These are phyloP conservation scores for Lyophyllum decastes DNA, from an alignment of 768 basidiomycete genomes.

Conservation along the genomic window DNA sequence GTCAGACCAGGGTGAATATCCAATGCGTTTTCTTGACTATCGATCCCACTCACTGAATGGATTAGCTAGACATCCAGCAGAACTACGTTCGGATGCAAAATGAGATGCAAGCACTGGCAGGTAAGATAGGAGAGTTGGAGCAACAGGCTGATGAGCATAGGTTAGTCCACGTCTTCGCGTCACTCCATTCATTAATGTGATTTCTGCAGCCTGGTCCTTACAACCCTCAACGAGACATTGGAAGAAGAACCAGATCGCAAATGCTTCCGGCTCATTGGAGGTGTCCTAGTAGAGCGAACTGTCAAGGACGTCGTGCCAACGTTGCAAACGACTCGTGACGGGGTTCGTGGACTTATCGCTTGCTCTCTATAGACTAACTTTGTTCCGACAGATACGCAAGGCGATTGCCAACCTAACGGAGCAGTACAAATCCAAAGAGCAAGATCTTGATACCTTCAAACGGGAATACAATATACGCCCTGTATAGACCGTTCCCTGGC, in stretches of 20 bases:
- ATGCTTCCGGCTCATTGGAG: slow-evolving; percentile 96
- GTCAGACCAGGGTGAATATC: slow-evolving; percentile 70
- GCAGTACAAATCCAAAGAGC: slow-evolving; percentile 88
- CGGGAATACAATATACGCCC: slow-evolving; percentile 75
- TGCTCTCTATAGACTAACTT: slow-evolving; percentile 16
- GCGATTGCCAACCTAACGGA: slow-evolving; percentile 77
- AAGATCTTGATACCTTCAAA: slow-evolving; percentile 80
- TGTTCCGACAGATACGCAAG: slow-evolving; percentile 66
- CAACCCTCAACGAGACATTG: slow-evolving; percentile 81
- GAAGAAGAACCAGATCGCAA: slow-evolving; percentile 86
- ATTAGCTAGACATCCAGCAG: slow-evolving; percentile 81
- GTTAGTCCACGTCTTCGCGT: slow-evolving; percentile 45
- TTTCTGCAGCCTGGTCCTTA: slow-evolving; percentile 74
- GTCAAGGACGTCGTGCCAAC: slow-evolving; percentile 94
- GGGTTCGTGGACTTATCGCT: slow-evolving; percentile 50
- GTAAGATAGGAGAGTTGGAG: slow-evolving; percentile 96
- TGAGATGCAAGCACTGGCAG: slow-evolving; percentile 88
- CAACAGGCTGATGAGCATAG: slow-evolving; percentile 94
- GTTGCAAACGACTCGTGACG: slow-evolving; percentile 85
- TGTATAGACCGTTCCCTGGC: slow-evolving; percentile 26
- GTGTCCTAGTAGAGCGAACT: slow-evolving; percentile 92
- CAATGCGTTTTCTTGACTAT: neutral
- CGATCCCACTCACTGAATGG: slow-evolving; percentile 35
- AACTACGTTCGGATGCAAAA: slow-evolving; percentile 80
- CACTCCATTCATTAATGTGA: neutral